Evolutionary conservation across 805 yeast species (phyloP), one percentile per base, ranked within the genome.

Genomic region (Lipomyces chichibuensis): DNA sequence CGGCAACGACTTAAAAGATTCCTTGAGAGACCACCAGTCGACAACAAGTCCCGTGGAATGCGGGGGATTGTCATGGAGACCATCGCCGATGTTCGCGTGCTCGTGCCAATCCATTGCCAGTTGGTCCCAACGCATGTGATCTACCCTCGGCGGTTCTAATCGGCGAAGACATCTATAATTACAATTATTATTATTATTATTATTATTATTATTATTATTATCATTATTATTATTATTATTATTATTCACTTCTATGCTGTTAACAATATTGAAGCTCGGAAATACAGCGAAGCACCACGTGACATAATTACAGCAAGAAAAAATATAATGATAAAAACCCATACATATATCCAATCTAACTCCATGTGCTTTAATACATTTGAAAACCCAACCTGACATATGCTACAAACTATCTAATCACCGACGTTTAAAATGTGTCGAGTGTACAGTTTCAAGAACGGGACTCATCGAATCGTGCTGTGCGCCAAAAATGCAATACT

Each of bases 401-500:
- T 43, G 49, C 49, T n/a, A 43, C 49, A 43, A 14, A 3, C 43
- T 8, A n/a, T 27, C 32, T 35, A 37, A 55, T 32, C 43, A 39
- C 39, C 58, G 49, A 17, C 11, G n/a, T 14, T 37, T 27, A 25
- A 20, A 5, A 20, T 29, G 32, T 25, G 32, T 37, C 43, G 43
- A 37, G 17, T 13, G 5, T 37, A 37, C 17, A 5, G 1, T 37
- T 14, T 37, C 43, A 13, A 3, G 43, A 13, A 37, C 43, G 43
- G 43, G 4, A 17, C 49, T 61, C 61, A 72, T 11, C 74, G 70
- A 51, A 72, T 72, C 27, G 70, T 64, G 53, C 73, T 73, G 63
- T 77, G 77, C 8, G 77, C 67, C n/a, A 74, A 58, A 71, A 76
- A 60, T 13, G 71, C 73, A 8, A 74, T 60, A 35, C 74, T 70